A percentile compares a stretch with the other conserved stretches of the same genome.
These are phyloP conservation scores for Schizopora paradoxa DNA, from an alignment of 1,284 basidiomycete species.

Conservation along the genomic window DNA sequence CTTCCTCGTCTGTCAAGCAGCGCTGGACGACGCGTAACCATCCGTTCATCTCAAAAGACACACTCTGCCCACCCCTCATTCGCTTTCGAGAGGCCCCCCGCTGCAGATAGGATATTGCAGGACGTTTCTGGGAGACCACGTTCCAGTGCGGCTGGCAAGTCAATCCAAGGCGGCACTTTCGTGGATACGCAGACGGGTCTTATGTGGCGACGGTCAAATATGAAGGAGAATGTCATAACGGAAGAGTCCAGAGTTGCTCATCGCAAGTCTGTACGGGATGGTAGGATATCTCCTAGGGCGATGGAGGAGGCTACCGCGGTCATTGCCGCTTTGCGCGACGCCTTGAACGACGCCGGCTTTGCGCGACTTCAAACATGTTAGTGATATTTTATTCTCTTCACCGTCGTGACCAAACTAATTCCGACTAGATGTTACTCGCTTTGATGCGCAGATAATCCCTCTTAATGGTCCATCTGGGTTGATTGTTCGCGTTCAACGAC, in stretches of 20 bases:
- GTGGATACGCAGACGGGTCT: conserved; percentile 15
- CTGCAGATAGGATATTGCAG: not conserved
- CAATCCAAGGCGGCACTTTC: conserved; percentile 8
- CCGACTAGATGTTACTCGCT: conserved; percentile 54
- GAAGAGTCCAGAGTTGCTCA: too few species aligned
- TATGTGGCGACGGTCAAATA: conserved; percentile 57
- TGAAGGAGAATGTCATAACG: conserved; percentile 53
- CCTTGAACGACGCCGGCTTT: conserved; percentile 57
- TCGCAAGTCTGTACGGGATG: conserved; percentile 34
- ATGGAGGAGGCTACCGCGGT: conserved; percentile 36
- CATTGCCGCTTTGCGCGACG: conserved; percentile 55
- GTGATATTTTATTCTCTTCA: conserved; percentile 25
- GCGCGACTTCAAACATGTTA: conserved; percentile 64
- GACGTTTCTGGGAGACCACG: not conserved
- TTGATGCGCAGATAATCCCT: conserved; percentile 67
- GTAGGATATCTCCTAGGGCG: conserved; percentile 10
- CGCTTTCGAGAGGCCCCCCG: conserved; percentile 14
- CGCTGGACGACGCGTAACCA: conserved; percentile 9
- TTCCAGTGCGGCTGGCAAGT: not conserved
- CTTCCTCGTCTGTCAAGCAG: conserved; percentile 14
- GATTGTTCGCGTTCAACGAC: conserved; percentile 51
- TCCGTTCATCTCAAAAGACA: not conserved
- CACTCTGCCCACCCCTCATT: conserved; percentile 10
- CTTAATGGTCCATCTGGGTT: conserved; percentile 68
- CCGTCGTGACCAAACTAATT: conserved; percentile 25